Evolutionary conservation across 495 filamentous ascomycete species (phyloP).

Genomic region (Penicillium turbatum): DNA sequence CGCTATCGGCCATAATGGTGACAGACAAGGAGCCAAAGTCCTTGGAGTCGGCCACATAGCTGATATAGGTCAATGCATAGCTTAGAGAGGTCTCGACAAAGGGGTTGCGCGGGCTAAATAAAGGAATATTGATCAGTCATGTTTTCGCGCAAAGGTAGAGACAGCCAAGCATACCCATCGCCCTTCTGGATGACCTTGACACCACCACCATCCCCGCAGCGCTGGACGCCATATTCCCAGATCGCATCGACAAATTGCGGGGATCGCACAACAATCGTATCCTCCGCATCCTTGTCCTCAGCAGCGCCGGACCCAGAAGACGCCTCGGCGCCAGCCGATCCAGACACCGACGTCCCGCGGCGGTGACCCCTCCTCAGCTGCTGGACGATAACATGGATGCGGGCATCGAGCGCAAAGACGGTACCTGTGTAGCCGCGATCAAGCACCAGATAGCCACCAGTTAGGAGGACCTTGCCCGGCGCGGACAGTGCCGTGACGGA

Average conservation of each 20-base stretch:
- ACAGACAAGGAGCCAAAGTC: slow-evolving; percentile 64
- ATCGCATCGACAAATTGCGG: slow-evolving; percentile 84
- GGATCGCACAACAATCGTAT: slow-evolving; percentile 70
- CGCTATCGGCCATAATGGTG: slow-evolving; percentile 88
- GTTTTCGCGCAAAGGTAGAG: neutral
- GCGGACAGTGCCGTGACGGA: slow-evolving; percentile 69
- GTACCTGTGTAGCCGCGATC: slow-evolving; percentile 83
- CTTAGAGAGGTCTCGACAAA: slow-evolving; percentile 88
- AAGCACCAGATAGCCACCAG: slow-evolving; percentile 91
- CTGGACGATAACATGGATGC: slow-evolving; percentile 81
- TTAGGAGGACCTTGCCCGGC: slow-evolving; percentile 91
- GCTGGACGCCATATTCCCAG: slow-evolving; percentile 78
- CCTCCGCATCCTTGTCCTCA: slow-evolving; percentile 38
- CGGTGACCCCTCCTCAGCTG: slow-evolving; percentile 39
- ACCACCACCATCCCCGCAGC: slow-evolving; percentile 64
- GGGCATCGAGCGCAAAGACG: slow-evolving; percentile 89
- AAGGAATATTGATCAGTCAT: neutral
- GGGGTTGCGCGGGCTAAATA: slow-evolving; percentile 53
- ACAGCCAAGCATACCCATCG: slow-evolving; percentile 58
- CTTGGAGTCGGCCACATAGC: slow-evolving; percentile 48
- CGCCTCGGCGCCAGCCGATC: slow-evolving; percentile 7
- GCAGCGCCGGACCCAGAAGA: slow-evolving; percentile 1
- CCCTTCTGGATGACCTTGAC: slow-evolving; percentile 69
- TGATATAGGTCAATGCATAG: slow-evolving; percentile 82
- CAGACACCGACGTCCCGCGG: slow-evolving; percentile 22